Evolutionary conservation across 176 grass and related monocot genomes (phyloP).

Genomic region (Dactylis glomerata): DNA sequence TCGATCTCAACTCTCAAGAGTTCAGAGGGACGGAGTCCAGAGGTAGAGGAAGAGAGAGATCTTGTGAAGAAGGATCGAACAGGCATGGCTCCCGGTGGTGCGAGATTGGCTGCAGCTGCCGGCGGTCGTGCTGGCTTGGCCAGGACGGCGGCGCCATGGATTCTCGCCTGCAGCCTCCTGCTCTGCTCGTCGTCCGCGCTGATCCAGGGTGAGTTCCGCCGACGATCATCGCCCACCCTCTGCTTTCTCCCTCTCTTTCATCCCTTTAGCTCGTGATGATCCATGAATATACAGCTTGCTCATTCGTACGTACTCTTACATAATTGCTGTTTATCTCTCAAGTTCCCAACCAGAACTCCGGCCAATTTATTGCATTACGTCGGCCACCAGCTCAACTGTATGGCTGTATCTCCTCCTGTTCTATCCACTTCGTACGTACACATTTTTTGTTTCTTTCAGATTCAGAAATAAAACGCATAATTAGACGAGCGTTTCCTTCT

Average conservation of each 20-base stretch:
- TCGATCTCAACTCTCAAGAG: slow-evolving; percentile 16
- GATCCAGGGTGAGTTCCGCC: slow-evolving; percentile 21
- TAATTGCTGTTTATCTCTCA: not conserved
- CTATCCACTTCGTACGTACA: not conserved
- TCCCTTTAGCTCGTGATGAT: not conserved
- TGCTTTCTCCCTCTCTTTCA: not conserved
- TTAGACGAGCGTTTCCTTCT: not conserved
- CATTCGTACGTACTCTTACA: not conserved
- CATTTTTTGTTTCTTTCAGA: not conserved
- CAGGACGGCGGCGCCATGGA: slow-evolving; percentile 15
- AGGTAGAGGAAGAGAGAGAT: not conserved
- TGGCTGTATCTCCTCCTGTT: not conserved
- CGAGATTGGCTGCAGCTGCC: not conserved
- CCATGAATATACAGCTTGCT: not conserved
- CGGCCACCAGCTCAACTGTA: not conserved
- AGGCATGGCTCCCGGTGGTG: not conserved
- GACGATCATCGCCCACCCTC: not conserved
- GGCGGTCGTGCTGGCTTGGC: not conserved
- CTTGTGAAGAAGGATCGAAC: too few species aligned
- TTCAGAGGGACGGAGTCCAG: not conserved
- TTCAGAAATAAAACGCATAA: not conserved
- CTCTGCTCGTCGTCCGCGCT: slow-evolving; percentile 10
- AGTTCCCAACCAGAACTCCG: not conserved
- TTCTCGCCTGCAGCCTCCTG: slow-evolving; percentile 18
- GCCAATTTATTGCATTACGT: not conserved